Conservation (phyloP, 2,329 filamentous ascomycete species). For the Coniochaeta sp. region DNA sequence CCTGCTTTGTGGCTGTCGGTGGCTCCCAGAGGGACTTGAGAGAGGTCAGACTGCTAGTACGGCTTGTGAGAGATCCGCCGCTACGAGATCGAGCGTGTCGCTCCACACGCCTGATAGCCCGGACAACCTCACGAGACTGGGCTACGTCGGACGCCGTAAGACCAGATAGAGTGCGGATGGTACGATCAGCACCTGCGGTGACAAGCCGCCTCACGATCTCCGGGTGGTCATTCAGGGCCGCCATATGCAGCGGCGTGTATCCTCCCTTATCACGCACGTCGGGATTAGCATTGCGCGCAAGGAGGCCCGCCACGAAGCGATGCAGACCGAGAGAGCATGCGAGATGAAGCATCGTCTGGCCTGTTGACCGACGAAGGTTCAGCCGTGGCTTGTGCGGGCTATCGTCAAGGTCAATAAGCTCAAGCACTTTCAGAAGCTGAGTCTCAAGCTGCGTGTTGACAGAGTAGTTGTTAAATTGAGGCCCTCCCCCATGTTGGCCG, state of each 20-base stretch:
- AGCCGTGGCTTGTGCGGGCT: constrained; percentile 59
- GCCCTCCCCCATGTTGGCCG: background rate
- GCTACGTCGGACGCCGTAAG: constrained; percentile 66
- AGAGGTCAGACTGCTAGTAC: constrained; percentile 40
- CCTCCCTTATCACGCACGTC: constrained; percentile 70
- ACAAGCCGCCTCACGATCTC: constrained; percentile 72
- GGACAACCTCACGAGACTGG: constrained; percentile 54
- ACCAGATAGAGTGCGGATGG: constrained; percentile 60
- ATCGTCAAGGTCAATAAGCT: constrained; percentile 71
- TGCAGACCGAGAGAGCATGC: constrained; percentile 69
- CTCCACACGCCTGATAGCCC: constrained; percentile 54
- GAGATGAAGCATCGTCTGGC: constrained; percentile 75
- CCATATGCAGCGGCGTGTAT: constrained; percentile 76
- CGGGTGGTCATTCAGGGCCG: constrained; percentile 65
- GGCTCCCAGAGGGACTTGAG: constrained; percentile 61
- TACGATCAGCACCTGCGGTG: constrained; percentile 64
- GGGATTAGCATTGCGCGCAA: constrained; percentile 70
- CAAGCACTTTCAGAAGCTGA: constrained; percentile 65
- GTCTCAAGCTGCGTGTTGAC: constrained; percentile 49
- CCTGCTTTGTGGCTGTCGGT: constrained; percentile 23
- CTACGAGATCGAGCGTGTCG: constrained; percentile 61
- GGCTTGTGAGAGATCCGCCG: constrained; percentile 48
- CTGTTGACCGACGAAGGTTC: constrained; percentile 55
- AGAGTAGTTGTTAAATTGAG: constrained; percentile 26
- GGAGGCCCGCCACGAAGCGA: constrained; percentile 67